Percentiles rank a stretch among this genome's conserved stretches.
Evolutionary conservation across 2,329 filamentous ascomycete species (phyloP).

Genomic region (Arthrobotrys musiformis): DNA sequence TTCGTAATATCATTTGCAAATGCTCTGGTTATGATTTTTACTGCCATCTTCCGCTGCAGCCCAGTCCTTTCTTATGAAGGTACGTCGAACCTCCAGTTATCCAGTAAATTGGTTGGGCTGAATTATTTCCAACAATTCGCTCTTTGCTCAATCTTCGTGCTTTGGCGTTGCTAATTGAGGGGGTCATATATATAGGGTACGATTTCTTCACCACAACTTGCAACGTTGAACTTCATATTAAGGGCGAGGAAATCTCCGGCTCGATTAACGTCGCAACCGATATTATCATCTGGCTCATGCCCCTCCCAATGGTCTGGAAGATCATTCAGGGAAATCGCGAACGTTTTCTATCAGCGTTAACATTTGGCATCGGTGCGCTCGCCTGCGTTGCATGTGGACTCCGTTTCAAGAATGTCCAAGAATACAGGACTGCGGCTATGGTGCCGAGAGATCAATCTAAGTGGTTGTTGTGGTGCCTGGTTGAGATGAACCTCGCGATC

Average conservation of each 20-base stretch:
- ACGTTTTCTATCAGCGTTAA: conserved; percentile 20
- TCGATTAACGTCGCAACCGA: conserved; percentile 33
- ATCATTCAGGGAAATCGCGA: conserved; percentile 24
- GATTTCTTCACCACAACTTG: conserved; percentile 29
- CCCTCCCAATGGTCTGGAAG: conserved; percentile 35
- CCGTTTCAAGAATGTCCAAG: conserved; percentile 26
- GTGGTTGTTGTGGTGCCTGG: conserved; percentile 21
- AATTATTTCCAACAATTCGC: neutral
- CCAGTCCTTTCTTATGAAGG: conserved; percentile 21
- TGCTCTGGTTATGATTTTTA: conserved; percentile 28
- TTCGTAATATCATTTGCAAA: conserved; percentile 23
- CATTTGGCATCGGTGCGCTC: conserved; percentile 23
- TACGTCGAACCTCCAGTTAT: neutral
- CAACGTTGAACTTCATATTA: conserved; percentile 21
- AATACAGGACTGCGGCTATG: neutral
- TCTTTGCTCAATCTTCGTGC: neutral
- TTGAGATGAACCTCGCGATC: conserved; percentile 32
- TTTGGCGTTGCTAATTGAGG: too few relatives aligned
- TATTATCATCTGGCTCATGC: conserved; percentile 30
- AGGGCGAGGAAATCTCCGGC: conserved; percentile 20
- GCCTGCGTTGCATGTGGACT: conserved; percentile 32
- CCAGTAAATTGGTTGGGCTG: neutral
- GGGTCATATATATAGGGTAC: neutral
- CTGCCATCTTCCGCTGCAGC: conserved; percentile 20
- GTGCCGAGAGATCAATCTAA: conserved; percentile 24